Percentiles rank a stretch among this genome's conserved stretches.
phyloP scores from a whole-genome alignment of 768 basidiomycete species.

The Scleroderma bovista region DNA sequence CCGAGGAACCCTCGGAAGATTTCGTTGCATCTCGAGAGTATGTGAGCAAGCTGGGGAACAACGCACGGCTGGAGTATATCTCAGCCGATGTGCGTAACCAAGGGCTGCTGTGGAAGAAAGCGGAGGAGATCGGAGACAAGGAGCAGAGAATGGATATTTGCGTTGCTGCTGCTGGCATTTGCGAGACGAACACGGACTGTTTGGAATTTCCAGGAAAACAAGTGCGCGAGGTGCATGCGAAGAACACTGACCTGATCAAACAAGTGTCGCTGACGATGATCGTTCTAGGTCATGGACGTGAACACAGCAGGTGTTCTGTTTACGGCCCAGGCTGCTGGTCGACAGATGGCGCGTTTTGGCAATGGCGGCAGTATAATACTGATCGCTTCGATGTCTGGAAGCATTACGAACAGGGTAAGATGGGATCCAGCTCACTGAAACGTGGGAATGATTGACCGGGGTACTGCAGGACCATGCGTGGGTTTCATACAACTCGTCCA shows the following conservation, averaged over 20 bases:
- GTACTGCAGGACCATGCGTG: constrained; percentile 58
- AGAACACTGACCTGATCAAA: background rate
- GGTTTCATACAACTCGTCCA: constrained; percentile 74
- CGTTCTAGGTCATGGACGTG: constrained; percentile 51
- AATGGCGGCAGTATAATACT: constrained; percentile 51
- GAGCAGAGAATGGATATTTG: constrained; percentile 73
- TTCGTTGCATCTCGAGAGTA: constrained; percentile 51
- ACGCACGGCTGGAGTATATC: constrained; percentile 53
- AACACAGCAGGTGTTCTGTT: constrained; percentile 60
- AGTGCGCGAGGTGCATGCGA: constrained; percentile 50
- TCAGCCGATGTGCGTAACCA: constrained; percentile 64
- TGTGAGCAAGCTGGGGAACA: constrained; percentile 40
- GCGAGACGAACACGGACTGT: constrained; percentile 55
- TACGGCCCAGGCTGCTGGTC: constrained; percentile 56
- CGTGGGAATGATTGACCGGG: background rate
- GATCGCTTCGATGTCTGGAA: constrained; percentile 58
- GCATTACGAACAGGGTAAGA: constrained; percentile 64
- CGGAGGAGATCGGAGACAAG: constrained; percentile 54
- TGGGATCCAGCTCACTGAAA: background rate
- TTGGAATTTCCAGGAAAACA: constrained; percentile 59
- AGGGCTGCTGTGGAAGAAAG: constrained; percentile 48
- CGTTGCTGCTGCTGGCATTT: constrained; percentile 72
- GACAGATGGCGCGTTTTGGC: constrained; percentile 48
- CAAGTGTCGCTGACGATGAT: background rate
- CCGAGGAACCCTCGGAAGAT: constrained; percentile 48